phyloP scores from a whole-genome alignment of 164 flowering plant genomes.

The Warburgia ugandensis region DNA sequence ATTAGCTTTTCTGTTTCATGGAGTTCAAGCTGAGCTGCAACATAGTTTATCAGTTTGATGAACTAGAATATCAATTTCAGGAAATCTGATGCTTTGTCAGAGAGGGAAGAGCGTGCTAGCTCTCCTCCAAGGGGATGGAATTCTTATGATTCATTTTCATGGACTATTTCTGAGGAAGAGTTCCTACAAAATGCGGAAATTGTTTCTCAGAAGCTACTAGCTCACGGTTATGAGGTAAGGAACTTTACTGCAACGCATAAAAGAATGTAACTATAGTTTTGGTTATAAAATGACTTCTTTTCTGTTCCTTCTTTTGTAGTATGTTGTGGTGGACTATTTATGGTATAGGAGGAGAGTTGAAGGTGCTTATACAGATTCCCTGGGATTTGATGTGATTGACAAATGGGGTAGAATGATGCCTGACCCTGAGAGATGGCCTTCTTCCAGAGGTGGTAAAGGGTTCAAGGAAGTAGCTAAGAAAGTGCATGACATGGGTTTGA shows the following conservation, averaged over 20 bases:
- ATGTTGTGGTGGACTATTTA: slow-evolving; percentile 91
- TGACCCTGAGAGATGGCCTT: slow-evolving; percentile 90
- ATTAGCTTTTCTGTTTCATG: no score
- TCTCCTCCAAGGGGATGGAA: slow-evolving; percentile 98
- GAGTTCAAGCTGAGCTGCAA: no score
- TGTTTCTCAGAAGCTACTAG: slow-evolving; percentile 37
- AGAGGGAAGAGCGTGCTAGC: slow-evolving; percentile 22
- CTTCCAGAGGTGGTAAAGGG: slow-evolving; percentile 69
- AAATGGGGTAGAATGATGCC: slow-evolving; percentile 92
- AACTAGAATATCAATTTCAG: no score
- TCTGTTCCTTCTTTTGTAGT: slow-evolving; percentile 26
- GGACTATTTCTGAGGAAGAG: slow-evolving; percentile 78
- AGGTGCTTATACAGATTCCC: slow-evolving; percentile 58
- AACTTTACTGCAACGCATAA: neutral
- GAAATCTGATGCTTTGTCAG: slow-evolving; percentile 7
- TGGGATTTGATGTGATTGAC: slow-evolving; percentile 84
- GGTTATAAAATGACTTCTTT: neutral
- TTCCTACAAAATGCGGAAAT: slow-evolving; percentile 68
- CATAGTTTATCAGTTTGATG: no score
- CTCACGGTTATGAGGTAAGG: slow-evolving; percentile 73
- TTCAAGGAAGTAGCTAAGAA: slow-evolving; percentile 65
- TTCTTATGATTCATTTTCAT: slow-evolving; percentile 86
- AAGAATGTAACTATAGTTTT: no score
- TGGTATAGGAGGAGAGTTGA: slow-evolving; percentile 77
- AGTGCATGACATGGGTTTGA: slow-evolving; percentile 81